Base-by-base conservation (phyloP, 805 yeast species). In the Hermanozyma aechmeae region DNA sequence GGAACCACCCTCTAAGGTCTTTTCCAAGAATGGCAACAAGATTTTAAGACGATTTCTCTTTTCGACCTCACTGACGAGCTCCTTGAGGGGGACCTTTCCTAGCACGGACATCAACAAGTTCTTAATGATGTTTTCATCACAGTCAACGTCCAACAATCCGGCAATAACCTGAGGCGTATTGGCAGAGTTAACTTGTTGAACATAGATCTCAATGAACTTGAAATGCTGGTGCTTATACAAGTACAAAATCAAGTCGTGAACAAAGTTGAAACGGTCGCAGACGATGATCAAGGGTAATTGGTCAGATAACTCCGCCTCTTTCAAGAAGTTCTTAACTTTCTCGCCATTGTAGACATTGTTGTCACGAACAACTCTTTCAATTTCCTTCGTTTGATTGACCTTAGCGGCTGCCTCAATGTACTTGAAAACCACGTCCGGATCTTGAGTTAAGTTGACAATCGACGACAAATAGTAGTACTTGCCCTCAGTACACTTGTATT, bases 91-190 rank as follows among this genome's bases (percentile, higher is more conserved):
- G 33, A 92, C 95, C 58, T 89, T 89, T 32, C 97, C 97, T 32
- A 86, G 63, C 5, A 89, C 97, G 15, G 94, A 78, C 50, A 69
- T 71, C 44, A 92, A 69, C 48, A 92, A 66, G 31, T 73, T 69
- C 63, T 84, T 80, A 53, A 92, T 85, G 45, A 85, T 79, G 33
- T 61, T 58, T 58, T 92, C 98, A 44, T 92, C 97, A 61, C 96
- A 87, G 58, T 92, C 99, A 43, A 92, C 97, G 54, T 92, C 99
- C 42, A 92, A 67, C 49, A 92, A 69, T 26, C 94, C 97, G 37
- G 96, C 98, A 48, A 92, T 73, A 39, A 92, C 99, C 58, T 87
- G 94, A 5, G 98, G 94, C 12, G 99, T 84, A 54, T 82, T 84
- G 6, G 93, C 67, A 30, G 98, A 95, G 61, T 92, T 92, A 29